Conservation (phyloP, 208 protist genomes). For the Angomonas ambiguus region DNA sequence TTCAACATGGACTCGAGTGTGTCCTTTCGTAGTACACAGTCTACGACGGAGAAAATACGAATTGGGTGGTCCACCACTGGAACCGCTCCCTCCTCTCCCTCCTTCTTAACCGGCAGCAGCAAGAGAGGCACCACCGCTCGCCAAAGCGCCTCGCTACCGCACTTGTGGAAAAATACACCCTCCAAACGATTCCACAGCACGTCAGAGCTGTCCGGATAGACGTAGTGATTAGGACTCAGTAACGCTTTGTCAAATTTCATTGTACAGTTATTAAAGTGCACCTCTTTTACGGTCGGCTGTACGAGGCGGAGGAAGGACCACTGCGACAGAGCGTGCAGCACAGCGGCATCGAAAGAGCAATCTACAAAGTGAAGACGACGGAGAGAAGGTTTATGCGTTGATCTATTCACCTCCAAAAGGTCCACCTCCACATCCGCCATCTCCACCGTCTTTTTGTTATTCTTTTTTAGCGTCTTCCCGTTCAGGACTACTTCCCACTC, state of each 20-base stretch:
- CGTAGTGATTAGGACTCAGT: neutral
- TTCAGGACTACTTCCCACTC: neutral
- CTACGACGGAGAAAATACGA: neutral
- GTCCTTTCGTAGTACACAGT: neutral
- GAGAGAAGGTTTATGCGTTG: neutral
- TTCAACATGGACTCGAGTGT: neutral
- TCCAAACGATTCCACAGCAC: neutral
- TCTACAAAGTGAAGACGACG: neutral
- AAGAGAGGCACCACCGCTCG: slow-evolving; percentile 3
- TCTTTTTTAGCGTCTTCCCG: neutral
- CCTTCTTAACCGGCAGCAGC: neutral
- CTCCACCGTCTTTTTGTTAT: neutral
- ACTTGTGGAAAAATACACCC: slow-evolving; percentile 6
- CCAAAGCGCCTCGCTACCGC: slow-evolving; percentile 15
- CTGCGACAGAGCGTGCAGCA: neutral
- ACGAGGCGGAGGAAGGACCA: neutral
- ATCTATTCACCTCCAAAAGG: neutral
- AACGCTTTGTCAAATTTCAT: neutral
- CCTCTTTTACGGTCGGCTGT: neutral
- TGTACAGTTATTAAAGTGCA: slow-evolving; percentile 12
- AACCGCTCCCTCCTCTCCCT: neutral
- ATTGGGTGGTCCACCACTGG: neutral
- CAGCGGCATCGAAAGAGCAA: neutral
- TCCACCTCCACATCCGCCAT: neutral
- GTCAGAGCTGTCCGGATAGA: neutral